These are phyloP conservation scores for Colletotrichum sansevieriae DNA, from an alignment of 2,329 filamentous ascomycete species.

Conservation along the genomic window DNA sequence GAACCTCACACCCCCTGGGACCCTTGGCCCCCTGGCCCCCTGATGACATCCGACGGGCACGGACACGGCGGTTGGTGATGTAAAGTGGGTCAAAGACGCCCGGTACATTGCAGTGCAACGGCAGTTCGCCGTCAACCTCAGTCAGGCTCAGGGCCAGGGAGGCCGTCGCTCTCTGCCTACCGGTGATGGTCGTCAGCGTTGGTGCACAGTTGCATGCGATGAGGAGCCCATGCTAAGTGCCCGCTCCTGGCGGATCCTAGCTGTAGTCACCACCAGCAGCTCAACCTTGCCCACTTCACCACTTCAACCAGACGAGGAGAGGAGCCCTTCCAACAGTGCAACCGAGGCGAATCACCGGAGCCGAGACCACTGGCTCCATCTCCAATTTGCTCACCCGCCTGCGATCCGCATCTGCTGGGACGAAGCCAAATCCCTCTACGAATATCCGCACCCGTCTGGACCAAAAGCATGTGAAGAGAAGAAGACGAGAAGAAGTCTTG, in stretches of 20 bases:
- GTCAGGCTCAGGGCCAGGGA: neutral
- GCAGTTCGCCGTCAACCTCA: constrained; percentile 20
- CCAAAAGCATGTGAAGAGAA: constrained; percentile 6
- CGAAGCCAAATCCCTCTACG: neutral
- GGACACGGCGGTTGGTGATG: constrained; percentile 35
- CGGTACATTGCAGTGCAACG: constrained; percentile 30
- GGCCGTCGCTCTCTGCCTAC: neutral
- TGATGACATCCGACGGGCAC: constrained; percentile 20
- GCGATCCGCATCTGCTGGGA: neutral
- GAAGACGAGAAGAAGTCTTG: neutral
- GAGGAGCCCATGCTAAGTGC: constrained; percentile 11
- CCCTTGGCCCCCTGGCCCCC: too few species aligned
- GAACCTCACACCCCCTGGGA: too few species aligned
- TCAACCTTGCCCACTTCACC: constrained; percentile 1
- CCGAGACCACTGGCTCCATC: constrained; percentile 14
- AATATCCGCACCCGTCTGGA: neutral
- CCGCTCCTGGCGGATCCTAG: constrained; percentile 16
- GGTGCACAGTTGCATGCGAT: neutral
- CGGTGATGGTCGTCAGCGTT: constrained; percentile 10
- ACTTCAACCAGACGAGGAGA: neutral
- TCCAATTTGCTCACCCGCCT: neutral
- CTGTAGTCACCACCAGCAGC: neutral
- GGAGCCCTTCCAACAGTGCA: constrained; percentile 20
- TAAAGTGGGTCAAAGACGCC: constrained; percentile 23
- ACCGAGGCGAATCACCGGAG: constrained; percentile 25